Percentiles rank a stretch among this genome's conserved stretches.
Conservation (phyloP, 495 filamentous ascomycete species). For the Penicillium turbatum region DNA sequence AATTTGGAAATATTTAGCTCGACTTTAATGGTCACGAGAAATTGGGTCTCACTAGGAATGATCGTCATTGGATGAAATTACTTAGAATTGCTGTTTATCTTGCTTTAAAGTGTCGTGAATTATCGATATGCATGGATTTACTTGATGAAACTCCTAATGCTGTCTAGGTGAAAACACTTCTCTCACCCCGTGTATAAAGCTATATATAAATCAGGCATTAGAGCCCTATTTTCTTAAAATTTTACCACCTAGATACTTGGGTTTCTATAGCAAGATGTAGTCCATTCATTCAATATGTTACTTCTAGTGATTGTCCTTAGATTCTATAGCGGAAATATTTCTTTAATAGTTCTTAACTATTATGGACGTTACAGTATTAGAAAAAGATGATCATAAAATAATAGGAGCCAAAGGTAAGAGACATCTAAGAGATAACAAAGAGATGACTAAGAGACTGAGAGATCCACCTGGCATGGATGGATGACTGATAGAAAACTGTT, state of each 20-base stretch:
- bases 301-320: constrained; percentile 2
- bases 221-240: background rate
- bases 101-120: background rate
- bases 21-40: too few relatives aligned
- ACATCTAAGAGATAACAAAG: background rate
- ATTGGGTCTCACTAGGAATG: too few relatives aligned
- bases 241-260: constrained; percentile 1
- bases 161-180: background rate
- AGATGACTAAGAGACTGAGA: background rate
- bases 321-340: constrained; percentile 1
- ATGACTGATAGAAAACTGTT: background rate
- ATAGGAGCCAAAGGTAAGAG: constrained; percentile 1
- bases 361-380: background rate
- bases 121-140: background rate
- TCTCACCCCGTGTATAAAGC: background rate
- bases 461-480: too few relatives aligned
- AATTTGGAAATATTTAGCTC: background rate
- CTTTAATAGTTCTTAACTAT: background rate
- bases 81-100: background rate
- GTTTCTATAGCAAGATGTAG: constrained; percentile 3
- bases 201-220: background rate
- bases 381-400: background rate
- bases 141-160: constrained; percentile 3
- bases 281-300: constrained; percentile 1
- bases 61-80: background rate